phyloP scores from a whole-genome alignment of 2,329 filamentous ascomycete species.

The Exophiala calicioides region DNA sequence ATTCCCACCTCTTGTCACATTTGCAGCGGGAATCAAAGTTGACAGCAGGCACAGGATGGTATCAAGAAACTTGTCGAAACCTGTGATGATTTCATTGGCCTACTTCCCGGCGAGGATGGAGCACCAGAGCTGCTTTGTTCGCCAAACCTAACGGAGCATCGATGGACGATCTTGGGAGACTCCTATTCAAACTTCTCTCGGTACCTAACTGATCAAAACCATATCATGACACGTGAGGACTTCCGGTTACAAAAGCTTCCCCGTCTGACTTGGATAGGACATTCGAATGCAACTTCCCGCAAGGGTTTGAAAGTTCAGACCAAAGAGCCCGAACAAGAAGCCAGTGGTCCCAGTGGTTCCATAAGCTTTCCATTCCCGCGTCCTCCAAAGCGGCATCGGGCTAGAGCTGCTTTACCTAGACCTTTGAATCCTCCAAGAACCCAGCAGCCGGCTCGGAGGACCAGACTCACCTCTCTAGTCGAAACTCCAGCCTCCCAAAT shows the following conservation, averaged over 20 bases:
- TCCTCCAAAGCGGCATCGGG: constrained; percentile 20
- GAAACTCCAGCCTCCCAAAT: constrained; percentile 32
- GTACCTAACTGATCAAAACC: constrained; percentile 11
- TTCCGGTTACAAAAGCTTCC: not conserved
- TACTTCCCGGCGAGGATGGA: constrained; percentile 17
- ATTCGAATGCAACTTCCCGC: not conserved
- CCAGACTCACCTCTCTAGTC: too few relatives aligned
- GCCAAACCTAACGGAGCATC: constrained; percentile 16
- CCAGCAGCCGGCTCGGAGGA: too few relatives aligned
- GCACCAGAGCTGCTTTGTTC: constrained; percentile 20
- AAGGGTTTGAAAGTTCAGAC: constrained; percentile 9
- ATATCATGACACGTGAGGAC: constrained; percentile 6
- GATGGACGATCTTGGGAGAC: constrained; percentile 20
- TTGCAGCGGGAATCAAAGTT: not conserved
- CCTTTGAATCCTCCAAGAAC: constrained; percentile 8
- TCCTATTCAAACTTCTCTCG: constrained; percentile 16
- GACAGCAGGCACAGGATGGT: constrained; percentile 13
- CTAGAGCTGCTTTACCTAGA: too few relatives aligned
- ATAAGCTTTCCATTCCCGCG: constrained; percentile 19
- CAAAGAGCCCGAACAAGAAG: constrained; percentile 1
- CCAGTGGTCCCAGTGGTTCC: constrained; percentile 9
- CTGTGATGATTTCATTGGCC: constrained; percentile 23
- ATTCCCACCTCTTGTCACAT: too few relatives aligned
- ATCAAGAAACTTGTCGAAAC: constrained; percentile 26
- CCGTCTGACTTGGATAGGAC: constrained; percentile 10